Evolutionary conservation across 2,329 filamentous ascomycete species (phyloP).

Genomic region (Sclerotinia sclerotiorum): DNA sequence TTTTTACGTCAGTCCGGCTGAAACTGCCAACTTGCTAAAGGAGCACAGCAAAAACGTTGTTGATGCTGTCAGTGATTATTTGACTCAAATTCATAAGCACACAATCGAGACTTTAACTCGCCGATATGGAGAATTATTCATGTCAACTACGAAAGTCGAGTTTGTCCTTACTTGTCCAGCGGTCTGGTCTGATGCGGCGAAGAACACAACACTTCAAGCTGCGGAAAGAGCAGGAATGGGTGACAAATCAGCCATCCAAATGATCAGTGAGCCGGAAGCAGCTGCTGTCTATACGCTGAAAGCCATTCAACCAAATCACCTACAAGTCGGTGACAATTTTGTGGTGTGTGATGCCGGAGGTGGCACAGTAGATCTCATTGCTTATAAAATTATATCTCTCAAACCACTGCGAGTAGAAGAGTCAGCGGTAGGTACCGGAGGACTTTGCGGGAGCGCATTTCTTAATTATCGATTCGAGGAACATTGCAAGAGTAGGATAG

Average conservation of each 20-base stretch:
- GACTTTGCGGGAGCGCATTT: slow-evolving; percentile 75
- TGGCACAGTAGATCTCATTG: slow-evolving; percentile 71
- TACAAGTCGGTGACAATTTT: slow-evolving; percentile 64
- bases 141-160: slow-evolving; percentile 72
- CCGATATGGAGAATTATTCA: slow-evolving; percentile 75
- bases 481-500: slow-evolving; percentile 67
- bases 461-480: slow-evolving; percentile 81
- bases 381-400: slow-evolving; percentile 75
- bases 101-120: slow-evolving; percentile 75
- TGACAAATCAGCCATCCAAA: slow-evolving; percentile 65
- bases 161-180: slow-evolving; percentile 81
- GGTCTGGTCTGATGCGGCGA: slow-evolving; percentile 83
- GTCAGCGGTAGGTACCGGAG: slow-evolving; percentile 76
- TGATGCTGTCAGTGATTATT: slow-evolving; percentile 76
- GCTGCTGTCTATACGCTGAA: slow-evolving; percentile 78
- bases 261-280: slow-evolving; percentile 79
- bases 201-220: slow-evolving; percentile 76
- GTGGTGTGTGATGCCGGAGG: slow-evolving; percentile 58
- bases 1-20: slow-evolving; percentile 74
- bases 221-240: slow-evolving; percentile 80
- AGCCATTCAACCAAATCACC: slow-evolving; percentile 72
- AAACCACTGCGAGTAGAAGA: slow-evolving; percentile 73
- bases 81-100: slow-evolving; percentile 73
- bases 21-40: slow-evolving; percentile 74
- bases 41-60: slow-evolving; percentile 74